Conservation (phyloP, 176 grass and related monocot species). For the Ananas comosus region DNA sequence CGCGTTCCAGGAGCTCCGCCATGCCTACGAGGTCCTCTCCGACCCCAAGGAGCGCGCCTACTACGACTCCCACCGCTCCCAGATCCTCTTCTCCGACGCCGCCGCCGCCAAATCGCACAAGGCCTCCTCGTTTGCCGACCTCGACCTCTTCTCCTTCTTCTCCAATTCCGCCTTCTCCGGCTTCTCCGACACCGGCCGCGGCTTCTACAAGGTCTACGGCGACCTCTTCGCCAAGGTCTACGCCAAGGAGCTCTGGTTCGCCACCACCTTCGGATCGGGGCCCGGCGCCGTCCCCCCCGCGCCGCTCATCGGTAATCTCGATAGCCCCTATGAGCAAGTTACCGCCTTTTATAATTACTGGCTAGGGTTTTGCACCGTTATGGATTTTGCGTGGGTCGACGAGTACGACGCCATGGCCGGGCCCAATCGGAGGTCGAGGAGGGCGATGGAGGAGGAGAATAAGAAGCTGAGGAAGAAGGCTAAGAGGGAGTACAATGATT, state of each 20-base stretch:
- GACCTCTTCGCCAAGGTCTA: constrained; percentile 70
- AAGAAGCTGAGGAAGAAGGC: constrained; percentile 79
- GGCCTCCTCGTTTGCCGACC: constrained; percentile 37
- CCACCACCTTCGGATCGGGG: constrained; percentile 46
- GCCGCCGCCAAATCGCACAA: constrained; percentile 21
- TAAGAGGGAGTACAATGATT: constrained; percentile 77
- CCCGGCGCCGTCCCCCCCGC: constrained; percentile 35
- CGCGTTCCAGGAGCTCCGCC: constrained; percentile 88
- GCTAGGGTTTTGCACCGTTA: constrained; percentile 59
- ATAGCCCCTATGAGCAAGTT: constrained; percentile 63
- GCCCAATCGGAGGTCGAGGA: constrained; percentile 51
- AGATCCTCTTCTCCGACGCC: constrained; percentile 74
- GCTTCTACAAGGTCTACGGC: constrained; percentile 94
- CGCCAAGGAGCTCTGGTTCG: constrained; percentile 66
- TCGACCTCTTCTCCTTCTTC: constrained; percentile 76
- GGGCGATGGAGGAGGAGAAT: constrained; percentile 94
- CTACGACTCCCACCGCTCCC: constrained; percentile 92
- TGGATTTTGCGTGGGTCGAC: constrained; percentile 87
- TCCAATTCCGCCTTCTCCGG: constrained; percentile 62
- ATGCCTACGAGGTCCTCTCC: constrained; percentile 85
- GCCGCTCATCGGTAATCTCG: constrained; percentile 80
- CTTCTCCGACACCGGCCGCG: constrained; percentile 64
- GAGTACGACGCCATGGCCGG: constrained; percentile 56
- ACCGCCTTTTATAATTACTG: constrained; percentile 83
- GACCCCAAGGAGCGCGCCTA: constrained; percentile 79